Evolutionary conservation across 1,284 basidiomycete species (phyloP).

Genomic region (Trichosporon coremiiforme): DNA sequence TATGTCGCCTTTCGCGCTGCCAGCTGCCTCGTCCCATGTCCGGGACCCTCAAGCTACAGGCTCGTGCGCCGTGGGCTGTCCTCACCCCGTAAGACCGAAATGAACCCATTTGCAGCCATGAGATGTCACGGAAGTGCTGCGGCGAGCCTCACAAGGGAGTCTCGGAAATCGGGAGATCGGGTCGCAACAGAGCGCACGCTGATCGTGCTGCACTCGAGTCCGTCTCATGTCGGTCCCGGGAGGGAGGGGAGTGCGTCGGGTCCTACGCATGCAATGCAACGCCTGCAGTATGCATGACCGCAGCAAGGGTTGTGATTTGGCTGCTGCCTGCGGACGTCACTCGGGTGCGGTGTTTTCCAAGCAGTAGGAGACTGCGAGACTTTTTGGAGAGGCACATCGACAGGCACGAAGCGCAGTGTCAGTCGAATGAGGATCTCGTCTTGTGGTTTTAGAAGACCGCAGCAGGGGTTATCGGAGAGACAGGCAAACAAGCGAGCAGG

Average conservation of each 20-base stretch:
- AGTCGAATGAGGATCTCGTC: background rate
- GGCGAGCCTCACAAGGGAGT: too few relatives aligned
- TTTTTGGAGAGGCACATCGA: background rate
- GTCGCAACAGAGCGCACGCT: too few relatives aligned
- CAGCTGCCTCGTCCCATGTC: background rate
- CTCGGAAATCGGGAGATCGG: background rate
- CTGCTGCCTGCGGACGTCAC: background rate
- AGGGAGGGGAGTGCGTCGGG: background rate
- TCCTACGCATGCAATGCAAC: too few relatives aligned
- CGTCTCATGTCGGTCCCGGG: background rate
- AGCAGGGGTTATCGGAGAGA: background rate
- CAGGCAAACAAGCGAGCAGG: background rate
- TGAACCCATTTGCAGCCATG: too few relatives aligned
- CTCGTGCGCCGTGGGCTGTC: too few relatives aligned
- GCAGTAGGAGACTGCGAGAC: background rate
- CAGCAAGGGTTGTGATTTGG: background rate
- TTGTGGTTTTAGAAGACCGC: background rate
- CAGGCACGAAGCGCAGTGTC: background rate
- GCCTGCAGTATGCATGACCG: background rate
- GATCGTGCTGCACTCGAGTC: background rate
- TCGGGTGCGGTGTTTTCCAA: background rate
- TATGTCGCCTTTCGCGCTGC: background rate
- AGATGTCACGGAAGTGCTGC: background rate
- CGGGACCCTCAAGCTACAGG: too few relatives aligned
- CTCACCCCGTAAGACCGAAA: too few relatives aligned